Evolutionary conservation across 225 moss, liverwort and hornwort genomes (phyloP), one percentile per base, ranked within the genome.

Genomic region (Sphagnum tenellum): DNA sequence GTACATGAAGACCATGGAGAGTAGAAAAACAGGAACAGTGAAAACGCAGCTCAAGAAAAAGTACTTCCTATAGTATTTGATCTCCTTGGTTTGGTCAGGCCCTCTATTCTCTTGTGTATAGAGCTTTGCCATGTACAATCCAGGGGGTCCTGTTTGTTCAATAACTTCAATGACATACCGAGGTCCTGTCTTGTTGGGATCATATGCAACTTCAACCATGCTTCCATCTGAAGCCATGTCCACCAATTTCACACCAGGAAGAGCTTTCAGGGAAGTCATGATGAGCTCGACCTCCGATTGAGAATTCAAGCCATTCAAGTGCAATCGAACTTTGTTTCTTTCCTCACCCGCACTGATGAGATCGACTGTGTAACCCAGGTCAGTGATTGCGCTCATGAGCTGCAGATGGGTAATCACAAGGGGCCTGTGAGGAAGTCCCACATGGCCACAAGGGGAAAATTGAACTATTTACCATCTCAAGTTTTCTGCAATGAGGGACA

Each of bases 1-100:
- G 73, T 92, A 87, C 89, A 75, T 90, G 7, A 98, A 73, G 66
- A 98, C 85, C 93, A 98, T 98, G 63, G 92, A 73, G 45, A 98
- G 79, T 44, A 98, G 74, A 55, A 93, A 85, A 8, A 98, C 89
- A 14, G 96, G 93, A 47, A 87, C 64, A 2, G 96, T 98, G 73
- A 98, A 98, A 13, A 98, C 82, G 66, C 87, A 86, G 82, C 96
- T 98, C 93, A 88, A 93, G 3, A 89, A 74, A 57, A 98, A 98
- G 46, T 75, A 80, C 56, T 60, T 82, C 62, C 75, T 74, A 59
- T 89, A 89, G 50, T 78, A 71, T 3, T 59, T 52, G 12, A 98
- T 88, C 60, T 98, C 96, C 44, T 70, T 60, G 55, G 76, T 74
- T 56, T 90, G 69, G 56, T 98, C 89, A 12, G 84, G 87, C 9